Evolutionary conservation across 2,329 filamentous ascomycete genomes (phyloP).

Genomic region (Diaporthe helianthi): DNA sequence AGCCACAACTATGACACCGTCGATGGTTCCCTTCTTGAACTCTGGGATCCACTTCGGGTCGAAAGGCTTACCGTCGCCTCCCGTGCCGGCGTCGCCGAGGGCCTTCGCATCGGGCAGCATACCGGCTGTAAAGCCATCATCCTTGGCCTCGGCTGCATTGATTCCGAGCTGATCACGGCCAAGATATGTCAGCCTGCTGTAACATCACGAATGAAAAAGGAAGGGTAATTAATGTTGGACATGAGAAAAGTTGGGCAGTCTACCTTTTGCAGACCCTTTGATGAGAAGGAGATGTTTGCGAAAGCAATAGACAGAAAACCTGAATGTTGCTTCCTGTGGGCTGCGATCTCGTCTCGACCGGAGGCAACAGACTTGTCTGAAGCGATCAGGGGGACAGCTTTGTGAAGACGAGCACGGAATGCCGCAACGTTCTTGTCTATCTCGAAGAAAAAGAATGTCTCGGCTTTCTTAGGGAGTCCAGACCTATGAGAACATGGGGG

Average conservation of each 20-base stretch:
- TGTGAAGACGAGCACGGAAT: constrained; percentile 3
- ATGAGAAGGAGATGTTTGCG: constrained; percentile 40
- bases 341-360: not conserved
- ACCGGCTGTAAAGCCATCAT: constrained; percentile 44
- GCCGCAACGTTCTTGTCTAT: constrained; percentile 13
- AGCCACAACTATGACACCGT: constrained; percentile 46
- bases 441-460: constrained; percentile 27
- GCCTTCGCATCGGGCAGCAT: constrained; percentile 42
- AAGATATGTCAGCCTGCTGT: not conserved
- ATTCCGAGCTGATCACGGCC: constrained; percentile 39
- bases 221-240: accelerated
- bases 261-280: constrained; percentile 38
- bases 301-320: not conserved
- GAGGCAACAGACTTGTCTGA: constrained; percentile 4
- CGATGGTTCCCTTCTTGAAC: constrained; percentile 44
- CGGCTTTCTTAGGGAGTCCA: constrained; percentile 27
- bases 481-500: not conserved
- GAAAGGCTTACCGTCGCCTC: constrained; percentile 26
- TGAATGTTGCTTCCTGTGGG: not conserved
- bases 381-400: constrained; percentile 20
- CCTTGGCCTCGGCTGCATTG: constrained; percentile 40
- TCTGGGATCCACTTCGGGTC: constrained; percentile 41
- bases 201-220: not conserved
- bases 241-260: not conserved
- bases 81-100: constrained; percentile 40